Evolutionary conservation across 2,329 filamentous ascomycete genomes (phyloP).

Genomic region (Endothia cerciana): DNA sequence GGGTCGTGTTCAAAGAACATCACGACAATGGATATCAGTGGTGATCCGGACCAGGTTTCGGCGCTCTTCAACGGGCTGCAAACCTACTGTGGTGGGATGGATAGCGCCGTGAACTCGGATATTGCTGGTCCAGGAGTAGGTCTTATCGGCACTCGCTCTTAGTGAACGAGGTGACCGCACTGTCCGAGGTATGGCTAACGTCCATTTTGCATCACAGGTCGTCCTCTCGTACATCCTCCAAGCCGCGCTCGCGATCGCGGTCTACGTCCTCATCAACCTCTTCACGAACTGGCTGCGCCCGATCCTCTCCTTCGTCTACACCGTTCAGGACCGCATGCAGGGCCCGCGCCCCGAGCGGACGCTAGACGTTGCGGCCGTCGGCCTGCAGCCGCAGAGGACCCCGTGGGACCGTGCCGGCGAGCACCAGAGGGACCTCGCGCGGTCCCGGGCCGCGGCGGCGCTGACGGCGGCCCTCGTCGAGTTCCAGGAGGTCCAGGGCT

Average conservation of each 20-base stretch:
- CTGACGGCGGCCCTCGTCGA: conserved; percentile 32
- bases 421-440: conserved; percentile 24
- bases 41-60: conserved; percentile 13
- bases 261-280: conserved; percentile 25
- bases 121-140: conserved; percentile 26
- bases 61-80: conserved; percentile 18
- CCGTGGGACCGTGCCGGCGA: conserved; percentile 23
- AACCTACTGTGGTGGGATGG: conserved; percentile 19
- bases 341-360: background rate
- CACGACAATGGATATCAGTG: conserved; percentile 16
- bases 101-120: conserved; percentile 24
- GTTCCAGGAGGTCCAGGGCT: conserved; percentile 35
- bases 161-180: background rate
- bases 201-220: conserved; percentile 6
- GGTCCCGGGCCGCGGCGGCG: conserved; percentile 28
- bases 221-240: conserved; percentile 27
- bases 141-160: background rate
- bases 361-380: background rate
- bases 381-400: background rate
- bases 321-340: conserved; percentile 17
- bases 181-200: background rate
- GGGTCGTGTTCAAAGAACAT: conserved; percentile 23
- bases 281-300: conserved; percentile 21
- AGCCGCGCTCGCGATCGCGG: conserved; percentile 23
- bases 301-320: conserved; percentile 21